Base-by-base conservation (phyloP, 345 rosid genomes). In the Eutrema yunnanense region DNA sequence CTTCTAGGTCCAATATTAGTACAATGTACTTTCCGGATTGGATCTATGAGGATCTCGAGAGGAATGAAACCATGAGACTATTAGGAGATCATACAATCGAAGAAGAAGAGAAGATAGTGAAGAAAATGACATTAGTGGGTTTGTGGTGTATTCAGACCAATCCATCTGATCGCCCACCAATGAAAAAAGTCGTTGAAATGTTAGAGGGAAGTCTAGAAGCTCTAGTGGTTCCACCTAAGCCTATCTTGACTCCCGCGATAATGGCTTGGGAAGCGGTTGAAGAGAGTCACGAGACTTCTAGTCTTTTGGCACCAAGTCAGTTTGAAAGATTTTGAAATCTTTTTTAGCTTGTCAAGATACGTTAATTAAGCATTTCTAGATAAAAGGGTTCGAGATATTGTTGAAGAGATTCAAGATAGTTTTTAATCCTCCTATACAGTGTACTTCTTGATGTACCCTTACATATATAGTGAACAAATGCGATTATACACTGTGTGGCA, bases 61-160 rank as follows among this genome's bases (percentile, higher is more conserved):
- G 8, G 26, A 44, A 46, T 19, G 34, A 60, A 30, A 29, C 49
- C 36, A 12, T 30, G 34, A 32, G 43, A 55, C 9, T 70, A 3
- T 32, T 9, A 7, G 73, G 67, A 52, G 9, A 47, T 42, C 3
- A 41, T 29, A 22, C 19, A 9, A 43, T 42, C 7, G 59, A 36
- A 57, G 79, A 51, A 3, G 71, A 73, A 57, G 43, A 37, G 55
- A 51, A 65, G 43, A 74, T 46, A 9, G 37, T 9, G 49, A 79
- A 49, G 19, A 79, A 70, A 50, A 19, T 79, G 79, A 56, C 51
- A 32, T 9, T 75, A 6, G 79, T 79, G 59, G 73, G 82, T 1
- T 56, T 79, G 60, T 79, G 84, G 82, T 82, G 84, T 69, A 72
- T 79, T 9, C 79, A 79, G 19, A 72, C 69, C 11, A 60, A 53